phyloP scores from a whole-genome alignment of 2,329 filamentous ascomycete genomes.

The Phoma herbarum region DNA sequence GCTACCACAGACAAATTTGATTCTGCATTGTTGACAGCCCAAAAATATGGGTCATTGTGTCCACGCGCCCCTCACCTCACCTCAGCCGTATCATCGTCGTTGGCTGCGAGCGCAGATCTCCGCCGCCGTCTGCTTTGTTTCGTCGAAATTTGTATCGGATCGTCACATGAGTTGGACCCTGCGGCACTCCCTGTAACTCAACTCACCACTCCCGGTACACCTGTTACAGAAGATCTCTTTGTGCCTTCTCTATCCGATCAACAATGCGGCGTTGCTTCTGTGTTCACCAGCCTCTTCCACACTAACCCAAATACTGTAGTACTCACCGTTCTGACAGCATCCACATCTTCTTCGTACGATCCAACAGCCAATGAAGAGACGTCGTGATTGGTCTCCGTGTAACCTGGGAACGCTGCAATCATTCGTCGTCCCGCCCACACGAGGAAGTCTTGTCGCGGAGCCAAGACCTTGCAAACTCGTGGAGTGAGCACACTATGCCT shows the following conservation, averaged over 20 bases:
- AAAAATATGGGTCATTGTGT: slow-evolving; percentile 23
- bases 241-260: slow-evolving; percentile 14
- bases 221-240: slow-evolving; percentile 18
- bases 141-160: slow-evolving; percentile 34
- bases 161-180: slow-evolving; percentile 40
- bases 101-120: slow-evolving; percentile 35
- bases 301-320: too few relatives aligned
- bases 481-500: slow-evolving; percentile 18
- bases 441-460: slow-evolving; percentile 20
- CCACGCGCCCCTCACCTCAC: slow-evolving; percentile 29
- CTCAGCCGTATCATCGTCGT: slow-evolving; percentile 25
- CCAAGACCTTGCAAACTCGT: slow-evolving; percentile 23
- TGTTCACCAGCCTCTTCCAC: slow-evolving; percentile 7
- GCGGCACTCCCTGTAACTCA: slow-evolving; percentile 29
- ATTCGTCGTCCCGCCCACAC: slow-evolving; percentile 24
- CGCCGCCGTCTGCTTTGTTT: slow-evolving; percentile 27
- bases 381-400: slow-evolving; percentile 34
- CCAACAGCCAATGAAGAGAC: slow-evolving; percentile 20
- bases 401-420: slow-evolving; percentile 24
- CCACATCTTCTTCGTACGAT: not conserved
- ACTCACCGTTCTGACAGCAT: slow-evolving; percentile 7
- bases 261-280: slow-evolving; percentile 1
- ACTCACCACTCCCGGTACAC: slow-evolving; percentile 7
- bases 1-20: slow-evolving; percentile 5
- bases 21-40: slow-evolving; percentile 14